A percentile compares a stretch with the other conserved stretches of the same genome.
Evolutionary conservation across 352 stramenopile genomes (phyloP).

Genomic region (Phytophthora boehmeriae): DNA sequence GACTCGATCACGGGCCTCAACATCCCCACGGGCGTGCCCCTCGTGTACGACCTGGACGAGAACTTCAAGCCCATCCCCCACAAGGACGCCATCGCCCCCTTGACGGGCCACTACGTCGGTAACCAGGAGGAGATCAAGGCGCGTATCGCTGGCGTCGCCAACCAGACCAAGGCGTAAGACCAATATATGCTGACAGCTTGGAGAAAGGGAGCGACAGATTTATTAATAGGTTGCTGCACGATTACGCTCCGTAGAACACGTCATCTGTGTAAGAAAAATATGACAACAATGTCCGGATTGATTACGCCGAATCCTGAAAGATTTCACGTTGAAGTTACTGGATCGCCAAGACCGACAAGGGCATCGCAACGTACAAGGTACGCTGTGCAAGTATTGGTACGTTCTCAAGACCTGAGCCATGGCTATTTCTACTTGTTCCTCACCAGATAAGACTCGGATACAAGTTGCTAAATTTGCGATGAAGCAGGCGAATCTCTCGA

Average conservation of each 20-base stretch:
- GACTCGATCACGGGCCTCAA: slow-evolving; percentile 97
- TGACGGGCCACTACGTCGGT: slow-evolving; percentile 88
- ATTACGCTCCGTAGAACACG: too few species aligned
- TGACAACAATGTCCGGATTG: too few species aligned
- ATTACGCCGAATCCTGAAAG: too few species aligned
- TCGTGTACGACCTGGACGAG: slow-evolving; percentile 98
- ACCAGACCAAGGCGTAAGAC: slow-evolving; percentile 94
- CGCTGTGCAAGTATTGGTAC: too few species aligned
- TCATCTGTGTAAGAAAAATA: too few species aligned
- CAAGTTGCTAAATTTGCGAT: slow-evolving; percentile 18
- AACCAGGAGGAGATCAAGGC: slow-evolving; percentile 97
- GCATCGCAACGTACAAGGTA: too few species aligned
- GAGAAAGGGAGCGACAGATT: background rate
- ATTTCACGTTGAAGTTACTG: too few species aligned
- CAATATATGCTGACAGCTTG: background rate
- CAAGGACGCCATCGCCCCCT: slow-evolving; percentile 88
- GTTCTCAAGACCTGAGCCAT: too few species aligned
- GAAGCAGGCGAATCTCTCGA: slow-evolving; percentile 12
- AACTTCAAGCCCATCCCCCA: slow-evolving; percentile 96
- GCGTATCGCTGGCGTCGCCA: slow-evolving; percentile 96
- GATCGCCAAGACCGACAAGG: too few species aligned
- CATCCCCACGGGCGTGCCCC: slow-evolving; percentile 95
- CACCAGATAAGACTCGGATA: slow-evolving; percentile 11
- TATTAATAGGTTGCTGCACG: background rate
- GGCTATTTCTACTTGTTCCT: too few species aligned